These are phyloP conservation scores for Hyaloperonospora arabidopsidis DNA, from an alignment of 352 stramenopile genomes.

Conservation along the genomic window DNA sequence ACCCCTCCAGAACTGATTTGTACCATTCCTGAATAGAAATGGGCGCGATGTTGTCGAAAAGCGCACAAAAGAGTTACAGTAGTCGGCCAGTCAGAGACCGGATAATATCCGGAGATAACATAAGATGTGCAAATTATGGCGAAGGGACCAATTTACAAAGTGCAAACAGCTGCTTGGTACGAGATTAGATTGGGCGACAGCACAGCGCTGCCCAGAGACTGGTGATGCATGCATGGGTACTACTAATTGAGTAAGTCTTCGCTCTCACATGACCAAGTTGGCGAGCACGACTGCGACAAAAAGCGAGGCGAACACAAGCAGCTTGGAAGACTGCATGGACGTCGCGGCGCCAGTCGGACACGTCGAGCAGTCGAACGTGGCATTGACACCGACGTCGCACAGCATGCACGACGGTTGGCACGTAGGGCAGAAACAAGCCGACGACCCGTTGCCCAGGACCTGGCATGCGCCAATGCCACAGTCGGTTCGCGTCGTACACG, in stretches of 20 bases:
- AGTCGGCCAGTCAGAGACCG: no score
- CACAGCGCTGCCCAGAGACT: no score
- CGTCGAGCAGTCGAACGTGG: constrained; percentile 33
- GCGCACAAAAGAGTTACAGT: no score
- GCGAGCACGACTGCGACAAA: constrained; percentile 29
- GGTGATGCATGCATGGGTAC: constrained; percentile 8
- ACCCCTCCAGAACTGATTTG: no score
- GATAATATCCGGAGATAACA: no score
- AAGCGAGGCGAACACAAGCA: constrained; percentile 32
- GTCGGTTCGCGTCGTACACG: constrained; percentile 34
- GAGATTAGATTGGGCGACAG: no score
- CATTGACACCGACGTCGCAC: constrained; percentile 30
- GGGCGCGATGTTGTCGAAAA: no score
- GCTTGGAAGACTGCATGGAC: constrained; percentile 29
- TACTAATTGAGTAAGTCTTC: constrained; percentile 18
- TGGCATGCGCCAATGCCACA: constrained; percentile 40
- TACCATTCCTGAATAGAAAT: no score
- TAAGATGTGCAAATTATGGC: no score
- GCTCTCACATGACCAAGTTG: constrained; percentile 33
- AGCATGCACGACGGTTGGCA: constrained; percentile 33
- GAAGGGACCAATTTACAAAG: no score
- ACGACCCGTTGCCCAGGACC: constrained; percentile 37
- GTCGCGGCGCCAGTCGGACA: constrained; percentile 24
- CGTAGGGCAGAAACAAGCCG: constrained; percentile 36
- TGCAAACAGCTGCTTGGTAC: no score